Base-by-base conservation (phyloP, 805 yeast genomes). In the Wickerhamomyces tratensis region DNA sequence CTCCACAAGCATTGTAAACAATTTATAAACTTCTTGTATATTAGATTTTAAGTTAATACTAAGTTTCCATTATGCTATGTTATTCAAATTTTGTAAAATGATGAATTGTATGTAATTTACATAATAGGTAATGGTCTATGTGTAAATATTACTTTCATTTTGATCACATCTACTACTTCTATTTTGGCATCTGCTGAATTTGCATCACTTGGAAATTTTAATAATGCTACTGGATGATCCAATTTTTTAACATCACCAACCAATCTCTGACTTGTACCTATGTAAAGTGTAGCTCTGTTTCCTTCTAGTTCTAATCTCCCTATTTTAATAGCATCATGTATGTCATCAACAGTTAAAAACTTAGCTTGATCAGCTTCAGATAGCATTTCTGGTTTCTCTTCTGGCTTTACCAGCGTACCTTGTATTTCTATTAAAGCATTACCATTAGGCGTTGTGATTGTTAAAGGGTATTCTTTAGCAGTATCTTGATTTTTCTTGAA, bases 81-180 rank as follows among this genome's bases (percentile, higher is more conserved):
- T 7, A 8, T 10, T 27, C 2, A 27, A 7, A 8, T 27, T 27
- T 8, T 8, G 30, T 10, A 8, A 27, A 3, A 20, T 20, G 20
- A 20, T 20, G 30, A 8, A 27, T 7, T 27, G 10, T 27, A 7
- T 27, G 10, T 27, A 7, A 20, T 14, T 65, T 56, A 82, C 89
- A 83, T 82, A 40, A 83, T 78, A 5, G 94, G 94, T 40, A 85
- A 63, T 0, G 94, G 93, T 47, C 94, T 67, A 35, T 75, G 74
- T 39, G 68, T 74, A 54, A 85, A 85, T 8, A 80, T 67, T 15
- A 83, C 59, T 53, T 80, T 82, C 46, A 72, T 69, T 31, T 62
- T 62, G 5, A 85, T 68, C 2, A 85, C 61, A 54, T 83, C 91
- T 9, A 79, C 60, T 49, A 83, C 60, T 46, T 75, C 64, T 5